A percentile compares a stretch with the other conserved stretches of the same genome.
These are phyloP conservation scores for Pythium dissimile DNA, from an alignment of 352 stramenopile species.

Conservation along the genomic window DNA sequence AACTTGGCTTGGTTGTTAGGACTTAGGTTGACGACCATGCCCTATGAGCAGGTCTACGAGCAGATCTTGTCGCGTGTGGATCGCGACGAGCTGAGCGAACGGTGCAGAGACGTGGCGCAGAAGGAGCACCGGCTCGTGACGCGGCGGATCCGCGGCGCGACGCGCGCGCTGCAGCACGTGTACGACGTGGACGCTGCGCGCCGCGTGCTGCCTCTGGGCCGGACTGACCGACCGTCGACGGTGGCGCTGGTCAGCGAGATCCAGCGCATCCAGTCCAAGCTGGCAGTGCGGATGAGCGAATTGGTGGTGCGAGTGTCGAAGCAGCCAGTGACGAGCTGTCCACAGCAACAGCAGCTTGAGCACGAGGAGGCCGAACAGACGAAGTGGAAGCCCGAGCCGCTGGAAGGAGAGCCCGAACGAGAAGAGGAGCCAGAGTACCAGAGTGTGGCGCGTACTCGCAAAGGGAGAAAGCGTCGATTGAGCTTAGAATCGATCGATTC, in stretches of 20 bases:
- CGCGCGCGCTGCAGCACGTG: constrained; percentile 9
- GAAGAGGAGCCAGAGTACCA: not conserved
- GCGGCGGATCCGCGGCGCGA: not conserved
- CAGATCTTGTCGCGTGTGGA: constrained; percentile 21
- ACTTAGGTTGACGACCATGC: too few relatives aligned
- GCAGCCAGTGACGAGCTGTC: not conserved
- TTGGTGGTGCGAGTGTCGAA: not conserved
- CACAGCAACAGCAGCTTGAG: not conserved
- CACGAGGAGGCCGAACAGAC: not conserved
- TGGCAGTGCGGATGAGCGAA: not conserved
- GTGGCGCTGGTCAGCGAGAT: constrained; percentile 5
- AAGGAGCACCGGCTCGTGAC: not conserved
- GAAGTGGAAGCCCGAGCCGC: not conserved
- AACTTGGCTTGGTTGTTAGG: too few relatives aligned
- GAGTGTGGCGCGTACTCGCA: not conserved
- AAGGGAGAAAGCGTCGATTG: not conserved
- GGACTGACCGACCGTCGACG: not conserved
- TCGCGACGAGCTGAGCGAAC: constrained; percentile 2
- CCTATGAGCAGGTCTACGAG: constrained; percentile 9
- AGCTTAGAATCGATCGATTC: constrained; percentile 7
- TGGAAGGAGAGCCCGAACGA: not conserved
- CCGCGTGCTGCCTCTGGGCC: not conserved
- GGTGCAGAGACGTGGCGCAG: constrained; percentile 3
- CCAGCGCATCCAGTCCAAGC: not conserved
- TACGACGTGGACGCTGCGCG: constrained; percentile 14